Evolutionary conservation across 2,329 filamentous ascomycete species (phyloP).

Genomic region (Drechslera avenae): DNA sequence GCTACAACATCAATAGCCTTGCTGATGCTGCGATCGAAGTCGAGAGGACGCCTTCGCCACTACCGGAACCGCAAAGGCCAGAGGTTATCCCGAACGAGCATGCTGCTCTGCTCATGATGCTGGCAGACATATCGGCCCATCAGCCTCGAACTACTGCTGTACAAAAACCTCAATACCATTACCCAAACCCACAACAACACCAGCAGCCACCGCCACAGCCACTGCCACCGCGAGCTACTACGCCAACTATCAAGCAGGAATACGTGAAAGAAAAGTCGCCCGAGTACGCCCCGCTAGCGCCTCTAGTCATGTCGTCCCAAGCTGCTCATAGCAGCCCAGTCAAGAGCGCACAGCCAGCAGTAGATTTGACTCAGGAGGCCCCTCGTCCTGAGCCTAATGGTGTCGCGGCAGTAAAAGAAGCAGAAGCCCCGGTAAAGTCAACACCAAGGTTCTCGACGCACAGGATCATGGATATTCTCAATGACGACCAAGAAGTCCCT

Average conservation of each 20-base stretch:
- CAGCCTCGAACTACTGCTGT: conserved; percentile 16
- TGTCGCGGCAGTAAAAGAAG: conserved; percentile 7
- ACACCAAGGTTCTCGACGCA: conserved; percentile 41
- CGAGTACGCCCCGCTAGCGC: conserved; percentile 14
- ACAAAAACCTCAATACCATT: conserved; percentile 4
- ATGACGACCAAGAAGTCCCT: conserved; percentile 42
- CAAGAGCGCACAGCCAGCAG: conserved; percentile 15
- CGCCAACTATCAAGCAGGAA: conserved; percentile 22
- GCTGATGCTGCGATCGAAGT: conserved; percentile 43
- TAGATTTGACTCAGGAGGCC: conserved; percentile 7
- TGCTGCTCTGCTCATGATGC: conserved; percentile 48
- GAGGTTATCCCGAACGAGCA: conserved; percentile 49
- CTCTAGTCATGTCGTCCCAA: conserved; percentile 22
- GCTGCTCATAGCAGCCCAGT: conserved; percentile 25
- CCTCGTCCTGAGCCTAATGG: conserved; percentile 18
- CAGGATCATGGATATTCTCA: conserved; percentile 47
- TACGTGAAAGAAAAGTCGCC: conserved; percentile 26
- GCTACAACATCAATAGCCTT: conserved; percentile 45
- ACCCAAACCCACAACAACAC: conserved; percentile 11
- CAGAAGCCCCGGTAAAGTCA: conserved; percentile 24
- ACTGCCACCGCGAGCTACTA: conserved; percentile 12
- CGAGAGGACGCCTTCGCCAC: conserved; percentile 38
- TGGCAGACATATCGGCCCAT: conserved; percentile 44
- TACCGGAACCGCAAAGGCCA: conserved; percentile 14
- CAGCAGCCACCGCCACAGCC: conserved; percentile 9